Percentiles rank a stretch among this genome's conserved stretches.
phyloP scores from a whole-genome alignment of 23 red algal species.

The Gracilaria vermiculophylla region DNA sequence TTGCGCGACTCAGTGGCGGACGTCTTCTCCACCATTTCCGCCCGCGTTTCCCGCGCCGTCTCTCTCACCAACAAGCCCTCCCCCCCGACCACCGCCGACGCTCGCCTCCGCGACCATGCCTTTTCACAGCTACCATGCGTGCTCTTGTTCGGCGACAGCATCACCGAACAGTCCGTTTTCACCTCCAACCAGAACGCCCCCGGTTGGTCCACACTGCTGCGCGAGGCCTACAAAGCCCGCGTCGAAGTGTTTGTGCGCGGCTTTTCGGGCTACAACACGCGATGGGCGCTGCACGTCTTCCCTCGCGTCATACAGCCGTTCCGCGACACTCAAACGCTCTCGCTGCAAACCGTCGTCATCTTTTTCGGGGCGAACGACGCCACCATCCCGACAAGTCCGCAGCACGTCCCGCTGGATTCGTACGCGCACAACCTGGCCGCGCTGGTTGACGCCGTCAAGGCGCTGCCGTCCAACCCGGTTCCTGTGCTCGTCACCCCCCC shows the following conservation, averaged over 20 bases:
- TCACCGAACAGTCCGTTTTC: slow-evolving; percentile 35
- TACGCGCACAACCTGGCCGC: slow-evolving; percentile 60
- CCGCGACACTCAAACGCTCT: background rate
- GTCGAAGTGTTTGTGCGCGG: slow-evolving; percentile 69
- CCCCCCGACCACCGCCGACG: background rate
- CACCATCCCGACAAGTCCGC: background rate
- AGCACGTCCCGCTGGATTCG: slow-evolving; percentile 50
- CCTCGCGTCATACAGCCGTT: slow-evolving; percentile 21
- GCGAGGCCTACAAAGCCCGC: background rate
- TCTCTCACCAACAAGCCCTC: background rate
- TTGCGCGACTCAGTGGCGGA: slow-evolving; percentile 27
- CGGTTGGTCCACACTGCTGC: slow-evolving; percentile 47
- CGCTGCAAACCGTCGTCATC: slow-evolving; percentile 35
- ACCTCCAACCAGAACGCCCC: slow-evolving; percentile 11
- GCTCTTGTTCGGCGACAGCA: slow-evolving; percentile 57
- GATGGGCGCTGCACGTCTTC: slow-evolving; percentile 57
- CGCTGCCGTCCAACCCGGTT: background rate
- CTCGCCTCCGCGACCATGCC: background rate
- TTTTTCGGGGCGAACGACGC: slow-evolving; percentile 84
- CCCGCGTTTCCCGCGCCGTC: slow-evolving; percentile 41
- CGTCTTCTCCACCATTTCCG: slow-evolving; percentile 23
- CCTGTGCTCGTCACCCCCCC: slow-evolving; percentile 58
- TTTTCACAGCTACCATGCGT: slow-evolving; percentile 30
- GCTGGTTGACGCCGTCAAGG: slow-evolving; percentile 29
- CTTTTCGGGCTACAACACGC: slow-evolving; percentile 72